phyloP scores from a whole-genome alignment of 495 filamentous ascomycete genomes.

The Cryomyces antarcticus region DNA sequence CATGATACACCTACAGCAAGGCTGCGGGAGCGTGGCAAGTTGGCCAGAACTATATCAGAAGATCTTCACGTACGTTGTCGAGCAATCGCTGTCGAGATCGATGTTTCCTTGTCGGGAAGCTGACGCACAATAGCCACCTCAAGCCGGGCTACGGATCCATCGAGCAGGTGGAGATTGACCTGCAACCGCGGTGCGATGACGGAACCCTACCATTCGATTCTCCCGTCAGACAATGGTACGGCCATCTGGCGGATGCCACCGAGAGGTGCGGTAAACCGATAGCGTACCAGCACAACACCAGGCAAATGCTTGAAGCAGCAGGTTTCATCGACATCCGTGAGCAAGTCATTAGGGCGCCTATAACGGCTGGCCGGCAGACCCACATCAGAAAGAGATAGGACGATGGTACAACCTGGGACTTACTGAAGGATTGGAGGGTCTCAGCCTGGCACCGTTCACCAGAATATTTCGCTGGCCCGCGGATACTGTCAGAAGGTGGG shows the following conservation, averaged over 20 bases:
- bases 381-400: constrained; percentile 47
- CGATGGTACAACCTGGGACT: constrained; percentile 73
- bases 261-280: constrained; percentile 41
- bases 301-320: constrained; percentile 38
- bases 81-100: background rate
- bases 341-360: constrained; percentile 45
- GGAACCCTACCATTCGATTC: constrained; percentile 31
- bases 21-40: constrained; percentile 57
- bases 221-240: constrained; percentile 43
- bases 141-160: constrained; percentile 55
- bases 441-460: constrained; percentile 56
- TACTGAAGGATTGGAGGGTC: constrained; percentile 43
- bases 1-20: constrained; percentile 65
- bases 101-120: background rate
- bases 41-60: constrained; percentile 61
- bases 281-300: constrained; percentile 34
- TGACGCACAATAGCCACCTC: constrained; percentile 35
- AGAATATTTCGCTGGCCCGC: constrained; percentile 40
- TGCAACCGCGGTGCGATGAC: constrained; percentile 58
- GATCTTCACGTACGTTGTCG: constrained; percentile 34
- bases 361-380: constrained; percentile 58
- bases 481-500: constrained; percentile 43
- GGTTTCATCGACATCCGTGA: constrained; percentile 78
- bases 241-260: constrained; percentile 50
- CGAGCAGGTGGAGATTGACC: constrained; percentile 89